phyloP scores from a whole-genome alignment of 2,329 filamentous ascomycete genomes.

The Cercospora sp. region DNA sequence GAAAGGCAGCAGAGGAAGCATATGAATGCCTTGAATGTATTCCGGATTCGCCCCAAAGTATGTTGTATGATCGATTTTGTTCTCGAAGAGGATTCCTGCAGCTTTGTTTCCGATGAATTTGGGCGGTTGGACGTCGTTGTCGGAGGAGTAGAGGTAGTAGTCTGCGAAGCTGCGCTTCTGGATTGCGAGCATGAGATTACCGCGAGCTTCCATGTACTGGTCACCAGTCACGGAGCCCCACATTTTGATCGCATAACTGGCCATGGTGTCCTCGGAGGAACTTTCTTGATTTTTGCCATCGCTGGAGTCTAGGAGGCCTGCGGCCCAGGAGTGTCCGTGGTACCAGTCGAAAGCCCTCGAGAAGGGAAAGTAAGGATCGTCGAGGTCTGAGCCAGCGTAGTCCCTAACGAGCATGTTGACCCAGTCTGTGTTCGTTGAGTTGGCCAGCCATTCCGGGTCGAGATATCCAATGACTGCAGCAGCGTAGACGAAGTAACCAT shows the following conservation, averaged over 20 bases:
- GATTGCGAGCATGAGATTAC: slow-evolving; percentile 81
- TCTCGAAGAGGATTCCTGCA: slow-evolving; percentile 72
- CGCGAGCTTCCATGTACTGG: slow-evolving; percentile 71
- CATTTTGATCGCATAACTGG: slow-evolving; percentile 85
- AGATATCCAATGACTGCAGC: slow-evolving; percentile 80
- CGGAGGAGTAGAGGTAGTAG: slow-evolving; percentile 77
- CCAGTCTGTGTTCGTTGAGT: slow-evolving; percentile 68
- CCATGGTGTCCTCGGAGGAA: slow-evolving; percentile 86
- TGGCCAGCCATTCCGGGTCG: slow-evolving; percentile 68
- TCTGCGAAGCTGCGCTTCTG: slow-evolving; percentile 69
- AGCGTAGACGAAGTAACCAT: slow-evolving; percentile 83
- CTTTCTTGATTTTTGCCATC: slow-evolving; percentile 87
- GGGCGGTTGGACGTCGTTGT: slow-evolving; percentile 70
- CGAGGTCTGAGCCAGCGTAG: slow-evolving; percentile 69
- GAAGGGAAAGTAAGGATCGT: slow-evolving; percentile 76
- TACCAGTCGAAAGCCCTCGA: slow-evolving; percentile 90
- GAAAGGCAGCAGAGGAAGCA: slow-evolving; percentile 72
- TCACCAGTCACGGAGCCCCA: slow-evolving; percentile 83
- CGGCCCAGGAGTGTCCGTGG: slow-evolving; percentile 91
- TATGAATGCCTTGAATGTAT: slow-evolving; percentile 68
- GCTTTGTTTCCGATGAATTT: slow-evolving; percentile 80
- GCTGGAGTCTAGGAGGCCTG: slow-evolving; percentile 67
- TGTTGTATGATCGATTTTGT: slow-evolving; percentile 90
- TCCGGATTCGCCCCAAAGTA: slow-evolving; percentile 66
- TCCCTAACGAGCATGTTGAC: slow-evolving; percentile 85